Conservation (phyloP, 73 alveolate species). For the Uronychia binucleata region DNA sequence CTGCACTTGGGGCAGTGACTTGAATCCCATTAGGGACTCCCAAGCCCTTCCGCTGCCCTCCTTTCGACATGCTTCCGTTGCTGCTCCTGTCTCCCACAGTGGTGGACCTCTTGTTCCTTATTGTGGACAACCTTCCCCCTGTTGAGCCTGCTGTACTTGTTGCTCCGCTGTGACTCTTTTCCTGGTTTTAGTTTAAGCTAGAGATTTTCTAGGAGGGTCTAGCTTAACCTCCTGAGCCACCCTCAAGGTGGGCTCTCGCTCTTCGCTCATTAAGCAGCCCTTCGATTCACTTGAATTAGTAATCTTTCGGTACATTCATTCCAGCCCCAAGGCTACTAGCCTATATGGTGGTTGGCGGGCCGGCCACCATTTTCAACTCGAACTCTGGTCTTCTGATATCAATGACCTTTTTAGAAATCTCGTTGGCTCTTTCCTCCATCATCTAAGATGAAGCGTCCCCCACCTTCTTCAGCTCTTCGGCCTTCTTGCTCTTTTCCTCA, state of each 20-base stretch:
- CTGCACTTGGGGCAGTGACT: not conserved
- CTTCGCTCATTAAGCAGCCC: not conserved
- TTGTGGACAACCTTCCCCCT: not conserved
- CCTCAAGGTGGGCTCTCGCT: not conserved
- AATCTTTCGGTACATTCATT: too few relatives aligned
- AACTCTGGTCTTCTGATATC: not conserved
- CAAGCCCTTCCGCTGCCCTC: not conserved
- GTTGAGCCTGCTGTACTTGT: not conserved
- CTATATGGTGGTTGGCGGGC: not conserved
- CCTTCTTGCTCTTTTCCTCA: not conserved
- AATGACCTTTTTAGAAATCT: not conserved
- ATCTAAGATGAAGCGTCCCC: not conserved
- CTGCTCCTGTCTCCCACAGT: not conserved
- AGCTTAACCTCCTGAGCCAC: not conserved
- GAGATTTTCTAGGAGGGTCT: too few relatives aligned
- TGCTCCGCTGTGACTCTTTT: not conserved
- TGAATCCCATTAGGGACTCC: not conserved
- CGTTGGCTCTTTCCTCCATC: not conserved
- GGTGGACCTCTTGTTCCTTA: not conserved
- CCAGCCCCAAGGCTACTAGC: too few relatives aligned
- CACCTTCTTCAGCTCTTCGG: not conserved
- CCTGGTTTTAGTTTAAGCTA: not conserved
- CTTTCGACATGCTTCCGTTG: constrained; percentile 1
- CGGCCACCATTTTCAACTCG: not conserved
- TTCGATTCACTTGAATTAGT: not conserved